A percentile compares a stretch with the other conserved stretches of the same genome.
These are phyloP conservation scores for Boletus fagicola DNA, from an alignment of 768 basidiomycete genomes.

Conservation along the genomic window DNA sequence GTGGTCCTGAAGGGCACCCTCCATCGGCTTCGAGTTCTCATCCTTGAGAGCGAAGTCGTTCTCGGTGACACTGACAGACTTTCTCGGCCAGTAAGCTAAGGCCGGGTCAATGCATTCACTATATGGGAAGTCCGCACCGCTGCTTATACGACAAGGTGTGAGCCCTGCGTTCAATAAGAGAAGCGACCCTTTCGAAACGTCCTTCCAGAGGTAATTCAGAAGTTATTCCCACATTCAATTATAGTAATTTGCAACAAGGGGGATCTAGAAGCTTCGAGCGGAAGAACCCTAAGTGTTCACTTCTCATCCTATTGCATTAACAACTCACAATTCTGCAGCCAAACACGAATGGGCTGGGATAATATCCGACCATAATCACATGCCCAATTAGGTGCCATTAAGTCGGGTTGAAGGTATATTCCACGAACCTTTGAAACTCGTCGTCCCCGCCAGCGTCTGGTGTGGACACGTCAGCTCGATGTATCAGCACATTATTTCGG, in stretches of 20 bases:
- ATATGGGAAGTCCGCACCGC: slow-evolving; percentile 54
- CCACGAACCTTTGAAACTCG: slow-evolving; percentile 61
- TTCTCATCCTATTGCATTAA: not conserved
- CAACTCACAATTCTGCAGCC: slow-evolving; percentile 1
- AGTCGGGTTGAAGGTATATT: slow-evolving; percentile 59
- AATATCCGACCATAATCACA: not conserved
- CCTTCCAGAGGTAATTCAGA: slow-evolving; percentile 70
- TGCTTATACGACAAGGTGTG: slow-evolving; percentile 16
- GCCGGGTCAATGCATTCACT: slow-evolving; percentile 33
- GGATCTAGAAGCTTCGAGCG: slow-evolving; percentile 47
- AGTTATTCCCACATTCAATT: slow-evolving; percentile 34
- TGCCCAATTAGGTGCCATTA: slow-evolving; percentile 60
- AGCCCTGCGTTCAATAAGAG: not conserved
- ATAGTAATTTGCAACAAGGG: not conserved
- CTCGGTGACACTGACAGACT: slow-evolving; percentile 56
- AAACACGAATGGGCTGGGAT: not conserved
- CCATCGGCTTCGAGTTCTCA: slow-evolving; percentile 52
- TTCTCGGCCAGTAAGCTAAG: not conserved
- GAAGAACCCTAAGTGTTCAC: not conserved
- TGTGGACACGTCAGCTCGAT: not conserved
- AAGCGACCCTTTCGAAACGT: slow-evolving; percentile 25
- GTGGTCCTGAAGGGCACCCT: slow-evolving; percentile 53
- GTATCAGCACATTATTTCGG: not conserved
- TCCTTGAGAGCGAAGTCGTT: slow-evolving; percentile 71
- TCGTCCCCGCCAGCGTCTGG: slow-evolving; percentile 58